phyloP scores from a whole-genome alignment of 352 stramenopile species.

The Globisporangium abappressorium region DNA sequence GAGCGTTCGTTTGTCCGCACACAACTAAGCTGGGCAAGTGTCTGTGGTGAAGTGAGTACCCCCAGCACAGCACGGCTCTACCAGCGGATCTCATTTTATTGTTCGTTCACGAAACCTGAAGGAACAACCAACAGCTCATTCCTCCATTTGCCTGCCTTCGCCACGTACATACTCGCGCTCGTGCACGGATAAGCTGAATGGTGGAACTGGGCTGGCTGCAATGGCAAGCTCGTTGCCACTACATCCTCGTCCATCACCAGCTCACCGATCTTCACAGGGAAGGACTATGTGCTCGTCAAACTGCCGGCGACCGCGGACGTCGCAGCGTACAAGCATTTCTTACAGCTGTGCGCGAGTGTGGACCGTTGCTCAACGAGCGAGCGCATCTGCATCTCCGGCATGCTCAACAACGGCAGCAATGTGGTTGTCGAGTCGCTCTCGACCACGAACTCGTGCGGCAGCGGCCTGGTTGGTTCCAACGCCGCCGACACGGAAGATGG shows the following conservation, averaged over 20 bases:
- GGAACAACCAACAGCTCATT: background rate
- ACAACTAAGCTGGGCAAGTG: too few relatives aligned
- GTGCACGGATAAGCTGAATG: constrained; percentile 44
- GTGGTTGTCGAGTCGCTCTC: constrained; percentile 18
- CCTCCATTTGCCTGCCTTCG: too few relatives aligned
- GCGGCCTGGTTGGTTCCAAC: too few relatives aligned
- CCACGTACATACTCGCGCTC: too few relatives aligned
- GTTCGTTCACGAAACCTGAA: background rate
- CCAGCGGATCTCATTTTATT: background rate
- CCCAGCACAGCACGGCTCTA: background rate
- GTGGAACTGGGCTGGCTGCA: constrained; percentile 37
- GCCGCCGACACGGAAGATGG: too few relatives aligned
- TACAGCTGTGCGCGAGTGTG: background rate
- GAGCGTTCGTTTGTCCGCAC: too few relatives aligned
- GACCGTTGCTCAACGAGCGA: background rate
- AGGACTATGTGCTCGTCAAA: constrained; percentile 50
- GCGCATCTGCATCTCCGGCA: background rate
- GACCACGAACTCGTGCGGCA: constrained; percentile 1
- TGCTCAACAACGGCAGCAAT: background rate
- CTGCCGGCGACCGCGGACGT: background rate
- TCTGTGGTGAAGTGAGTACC: too few relatives aligned
- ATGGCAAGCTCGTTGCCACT: constrained; percentile 40
- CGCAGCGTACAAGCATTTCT: background rate
- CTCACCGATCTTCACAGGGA: constrained; percentile 12
- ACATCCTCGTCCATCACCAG: constrained; percentile 38